phyloP scores from a whole-genome alignment of 331 rosid species.

The Prunus yedoensis region DNA sequence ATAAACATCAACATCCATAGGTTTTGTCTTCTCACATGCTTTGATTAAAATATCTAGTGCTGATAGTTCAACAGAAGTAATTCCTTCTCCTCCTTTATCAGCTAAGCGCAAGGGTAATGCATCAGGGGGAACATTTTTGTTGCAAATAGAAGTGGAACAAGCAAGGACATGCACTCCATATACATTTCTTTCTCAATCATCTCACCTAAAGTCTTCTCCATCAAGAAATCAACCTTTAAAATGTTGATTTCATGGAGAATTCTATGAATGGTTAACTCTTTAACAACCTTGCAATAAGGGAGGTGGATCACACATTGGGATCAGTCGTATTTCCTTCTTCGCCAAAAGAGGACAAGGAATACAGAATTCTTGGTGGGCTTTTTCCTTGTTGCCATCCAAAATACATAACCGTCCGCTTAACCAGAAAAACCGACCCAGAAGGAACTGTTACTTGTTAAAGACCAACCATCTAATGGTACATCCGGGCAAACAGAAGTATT shows the following conservation, averaged over 20 bases:
- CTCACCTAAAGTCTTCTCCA: conserved; percentile 69
- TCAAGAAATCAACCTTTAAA: conserved; percentile 79
- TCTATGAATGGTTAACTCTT: conserved; percentile 68
- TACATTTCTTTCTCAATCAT: conserved; percentile 77
- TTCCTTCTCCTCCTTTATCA: conserved; percentile 57
- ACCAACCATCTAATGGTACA: conserved; percentile 36
- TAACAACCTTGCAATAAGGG: conserved; percentile 73
- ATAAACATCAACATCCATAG: conserved; percentile 62
- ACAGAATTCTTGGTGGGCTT: conserved; percentile 74
- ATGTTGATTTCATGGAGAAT: conserved; percentile 77
- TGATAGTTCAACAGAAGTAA: conserved; percentile 66
- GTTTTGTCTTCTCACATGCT: conserved; percentile 39
- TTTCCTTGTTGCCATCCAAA: conserved; percentile 73
- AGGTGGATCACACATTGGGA: conserved; percentile 44
- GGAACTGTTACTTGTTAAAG: conserved; percentile 46
- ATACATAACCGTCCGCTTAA: conserved; percentile 83
- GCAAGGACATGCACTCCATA: conserved; percentile 68
- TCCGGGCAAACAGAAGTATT: conserved; percentile 29
- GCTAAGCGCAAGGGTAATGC: conserved; percentile 49
- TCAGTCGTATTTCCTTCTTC: conserved; percentile 39
- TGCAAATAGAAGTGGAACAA: conserved; percentile 79
- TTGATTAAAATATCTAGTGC: conserved; percentile 79
- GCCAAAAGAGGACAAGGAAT: conserved; percentile 65
- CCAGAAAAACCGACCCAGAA: conserved; percentile 94
- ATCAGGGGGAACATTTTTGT: conserved; percentile 64